Evolutionary conservation across 495 filamentous ascomycete species (phyloP), one percentile per base, ranked within the genome.

Genomic region (Terfezia claveryi): DNA sequence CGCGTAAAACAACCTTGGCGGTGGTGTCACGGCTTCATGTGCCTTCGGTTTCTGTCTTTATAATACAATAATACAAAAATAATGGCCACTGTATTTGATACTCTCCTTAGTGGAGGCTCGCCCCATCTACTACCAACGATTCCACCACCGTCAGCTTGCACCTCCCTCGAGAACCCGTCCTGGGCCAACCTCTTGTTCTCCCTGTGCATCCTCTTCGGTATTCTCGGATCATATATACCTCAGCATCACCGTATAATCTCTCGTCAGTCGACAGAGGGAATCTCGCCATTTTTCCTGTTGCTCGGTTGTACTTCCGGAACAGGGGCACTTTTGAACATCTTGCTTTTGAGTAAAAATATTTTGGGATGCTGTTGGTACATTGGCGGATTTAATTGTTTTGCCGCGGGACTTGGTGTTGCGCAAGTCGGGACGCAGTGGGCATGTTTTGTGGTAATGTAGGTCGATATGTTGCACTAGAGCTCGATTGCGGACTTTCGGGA

Each of bases 351-450:
- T 52, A 76, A 79, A 10, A 77, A 76, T 55, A 87, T 92, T 66
- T 74, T 93, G 8, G 75, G 73, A 50, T 98, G 91, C 70, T 98
- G 91, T 66, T 36, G 50, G 2, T 79, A 81, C 55, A 75, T 94
- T 46, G 82, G 78, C 50, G 77, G 80, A 0, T 77, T 93, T 54
- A 82, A 87, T 53, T 98, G 91, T 61, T 79, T 82, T 44, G 82
- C 88, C 7, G 86, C 80, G 2, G 67, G 93, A 50, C 71, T 98
- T 55, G 91, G 92, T 0, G 83, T 96, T 51, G 79, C 80, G 27
- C 91, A 98, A 70, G 76, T 96, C 58, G 88, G 81, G 23, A 76
- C 82, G 53, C 91, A 96, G 62, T 96, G 88, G 85, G 70, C 79
- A 1, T 89, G 85, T 67, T 95, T 98, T 65, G 81, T 80, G 51